These are phyloP conservation scores for Huntiella bhutanensis DNA, from an alignment of 2,329 filamentous ascomycete species.

Conservation along the genomic window DNA sequence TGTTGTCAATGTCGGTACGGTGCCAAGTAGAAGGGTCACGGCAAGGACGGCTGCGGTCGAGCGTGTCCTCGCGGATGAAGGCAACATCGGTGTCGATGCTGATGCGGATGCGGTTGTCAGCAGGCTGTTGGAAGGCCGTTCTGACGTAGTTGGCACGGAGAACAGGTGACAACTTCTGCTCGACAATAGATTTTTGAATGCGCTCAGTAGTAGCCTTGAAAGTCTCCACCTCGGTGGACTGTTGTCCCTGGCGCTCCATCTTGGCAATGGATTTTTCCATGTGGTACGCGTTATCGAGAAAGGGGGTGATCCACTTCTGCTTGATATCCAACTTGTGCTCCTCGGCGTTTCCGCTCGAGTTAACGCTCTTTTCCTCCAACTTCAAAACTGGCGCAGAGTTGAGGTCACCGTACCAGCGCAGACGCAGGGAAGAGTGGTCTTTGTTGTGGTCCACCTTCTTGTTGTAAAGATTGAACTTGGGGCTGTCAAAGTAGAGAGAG, in stretches of 20 bases:
- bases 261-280: slow-evolving; percentile 84
- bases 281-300: slow-evolving; percentile 71
- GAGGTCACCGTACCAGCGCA: slow-evolving; percentile 84
- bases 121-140: slow-evolving; percentile 89
- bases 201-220: slow-evolving; percentile 55
- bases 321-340: slow-evolving; percentile 75
- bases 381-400: slow-evolving; percentile 59
- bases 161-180: slow-evolving; percentile 63
- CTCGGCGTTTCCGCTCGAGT: slow-evolving; percentile 55
- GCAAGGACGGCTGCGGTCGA: slow-evolving; percentile 72
- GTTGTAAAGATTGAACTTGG: slow-evolving; percentile 68
- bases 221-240: slow-evolving; percentile 43
- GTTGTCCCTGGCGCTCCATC: slow-evolving; percentile 58
- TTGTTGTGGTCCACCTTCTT: slow-evolving; percentile 61
- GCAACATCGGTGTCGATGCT: slow-evolving; percentile 85
- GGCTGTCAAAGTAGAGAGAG: slow-evolving; percentile 87
- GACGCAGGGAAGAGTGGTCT: slow-evolving; percentile 62
- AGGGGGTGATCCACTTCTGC: slow-evolving; percentile 78
- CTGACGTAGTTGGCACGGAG: slow-evolving; percentile 84
- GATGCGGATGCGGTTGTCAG: slow-evolving; percentile 75
- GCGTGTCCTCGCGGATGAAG: slow-evolving; percentile 59
- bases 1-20: slow-evolving; percentile 69
- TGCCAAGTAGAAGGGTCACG: slow-evolving; percentile 83
- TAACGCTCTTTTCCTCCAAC: slow-evolving; percentile 76
- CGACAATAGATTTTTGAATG: slow-evolving; percentile 63